phyloP scores from a whole-genome alignment of 305 asterid genomes.

The Plantago coronopus region DNA sequence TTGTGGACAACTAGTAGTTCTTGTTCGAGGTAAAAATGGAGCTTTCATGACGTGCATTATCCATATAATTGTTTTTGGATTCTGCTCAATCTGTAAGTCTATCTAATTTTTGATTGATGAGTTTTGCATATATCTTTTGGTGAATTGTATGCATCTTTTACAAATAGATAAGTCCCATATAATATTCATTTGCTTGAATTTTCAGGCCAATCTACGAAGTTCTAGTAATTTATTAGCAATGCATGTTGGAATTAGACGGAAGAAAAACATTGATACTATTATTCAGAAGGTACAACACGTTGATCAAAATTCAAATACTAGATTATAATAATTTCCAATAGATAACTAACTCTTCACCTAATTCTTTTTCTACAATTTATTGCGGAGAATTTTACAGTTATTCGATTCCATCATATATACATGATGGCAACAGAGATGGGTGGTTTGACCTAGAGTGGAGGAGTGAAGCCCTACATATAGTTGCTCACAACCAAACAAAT shows the following conservation, averaged over 20 bases:
- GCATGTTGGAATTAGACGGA: constrained; percentile 93
- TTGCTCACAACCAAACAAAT: constrained; percentile 90
- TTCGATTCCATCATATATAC: constrained; percentile 91
- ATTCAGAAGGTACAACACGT: constrained; percentile 60
- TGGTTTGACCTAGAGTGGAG: constrained; percentile 92
- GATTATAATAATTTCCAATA: constrained; percentile 11
- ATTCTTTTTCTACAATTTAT: constrained; percentile 67
- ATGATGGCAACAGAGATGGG: constrained; percentile 81
- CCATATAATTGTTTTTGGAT: constrained; percentile 10
- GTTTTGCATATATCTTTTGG: constrained; percentile 3
- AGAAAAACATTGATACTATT: constrained; percentile 61
- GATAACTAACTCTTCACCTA: constrained; percentile 24
- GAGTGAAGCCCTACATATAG: constrained; percentile 78
- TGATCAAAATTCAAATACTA: constrained; percentile 20
- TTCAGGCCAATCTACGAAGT: constrained; percentile 43
- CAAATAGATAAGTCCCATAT: constrained; percentile 4
- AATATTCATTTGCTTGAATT: constrained; percentile 22
- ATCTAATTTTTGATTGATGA: constrained; percentile 5
- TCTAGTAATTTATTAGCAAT: constrained; percentile 70
- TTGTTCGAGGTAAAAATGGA: constrained; percentile 49
- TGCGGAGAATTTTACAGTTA: constrained; percentile 80
- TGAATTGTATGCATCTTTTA: constrained; percentile 16
- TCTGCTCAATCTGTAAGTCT: background rate
- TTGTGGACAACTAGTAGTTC: constrained; percentile 71
- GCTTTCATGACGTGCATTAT: constrained; percentile 7